These are phyloP conservation scores for Penicillium frequentans DNA, from an alignment of 2,329 filamentous ascomycete species.

Conservation along the genomic window DNA sequence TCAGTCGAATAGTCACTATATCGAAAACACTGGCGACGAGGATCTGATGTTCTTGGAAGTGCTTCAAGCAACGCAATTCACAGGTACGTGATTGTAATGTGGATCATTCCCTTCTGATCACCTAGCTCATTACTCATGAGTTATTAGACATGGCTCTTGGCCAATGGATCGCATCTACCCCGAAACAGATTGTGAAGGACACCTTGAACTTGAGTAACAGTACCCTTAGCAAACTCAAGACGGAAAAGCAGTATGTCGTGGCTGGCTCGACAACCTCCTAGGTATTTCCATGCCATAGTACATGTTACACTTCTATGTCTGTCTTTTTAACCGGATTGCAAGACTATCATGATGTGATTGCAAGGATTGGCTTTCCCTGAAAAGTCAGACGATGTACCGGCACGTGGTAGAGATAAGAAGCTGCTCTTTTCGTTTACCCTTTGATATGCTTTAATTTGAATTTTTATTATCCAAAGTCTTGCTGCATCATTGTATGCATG, in stretches of 20 bases:
- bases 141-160: slow-evolving; percentile 44
- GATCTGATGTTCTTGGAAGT: slow-evolving; percentile 76
- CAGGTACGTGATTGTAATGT: slow-evolving; percentile 20
- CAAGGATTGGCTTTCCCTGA: too few species aligned
- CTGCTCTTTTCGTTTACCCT: too few species aligned
- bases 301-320: too few species aligned
- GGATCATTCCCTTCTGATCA: not conserved
- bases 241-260: slow-evolving; percentile 49
- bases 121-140: not conserved
- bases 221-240: slow-evolving; percentile 42
- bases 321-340: too few species aligned
- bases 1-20: slow-evolving; percentile 75
- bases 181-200: slow-evolving; percentile 59
- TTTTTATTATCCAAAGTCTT: too few species aligned
- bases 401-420: too few species aligned
- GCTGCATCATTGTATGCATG: too few species aligned
- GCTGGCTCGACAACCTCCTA: slow-evolving; percentile 21
- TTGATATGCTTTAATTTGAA: too few species aligned
- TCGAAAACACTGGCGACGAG: slow-evolving; percentile 74
- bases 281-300: not conserved
- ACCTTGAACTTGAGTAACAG: slow-evolving; percentile 50
- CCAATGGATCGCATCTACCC: slow-evolving; percentile 53
- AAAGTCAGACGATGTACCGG: too few species aligned
- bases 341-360: too few species aligned
- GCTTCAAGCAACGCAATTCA: slow-evolving; percentile 68